Evolutionary conservation across 2,329 filamentous ascomycete species (phyloP).

Genomic region (Dactylonectria macrodidyma): DNA sequence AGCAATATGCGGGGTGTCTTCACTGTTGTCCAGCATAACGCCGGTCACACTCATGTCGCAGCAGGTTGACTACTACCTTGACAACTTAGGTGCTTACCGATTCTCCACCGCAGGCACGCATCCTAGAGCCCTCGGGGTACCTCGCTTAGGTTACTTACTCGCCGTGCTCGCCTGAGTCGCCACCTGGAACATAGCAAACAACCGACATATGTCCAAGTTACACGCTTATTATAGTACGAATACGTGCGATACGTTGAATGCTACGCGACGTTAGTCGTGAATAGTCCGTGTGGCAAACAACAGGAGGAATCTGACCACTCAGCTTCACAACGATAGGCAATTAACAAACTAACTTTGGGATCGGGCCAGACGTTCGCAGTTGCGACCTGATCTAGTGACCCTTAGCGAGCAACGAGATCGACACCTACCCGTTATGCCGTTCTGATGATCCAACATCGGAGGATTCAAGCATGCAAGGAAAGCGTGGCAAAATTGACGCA

Average conservation of each 20-base stretch:
- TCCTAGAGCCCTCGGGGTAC: background rate
- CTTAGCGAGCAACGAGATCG: conserved; percentile 17
- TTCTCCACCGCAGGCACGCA: background rate
- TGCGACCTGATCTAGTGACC: conserved; percentile 12
- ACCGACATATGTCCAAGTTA: too few relatives aligned
- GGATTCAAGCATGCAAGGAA: background rate
- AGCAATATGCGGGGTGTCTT: background rate
- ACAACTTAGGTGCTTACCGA: background rate
- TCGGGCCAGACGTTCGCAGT: conserved; percentile 12
- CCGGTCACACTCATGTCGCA: background rate
- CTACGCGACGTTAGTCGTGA: too few relatives aligned
- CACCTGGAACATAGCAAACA: too few relatives aligned
- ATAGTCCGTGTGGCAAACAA: background rate
- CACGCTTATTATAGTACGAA: too few relatives aligned
- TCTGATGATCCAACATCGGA: conserved; percentile 19
- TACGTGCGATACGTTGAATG: background rate
- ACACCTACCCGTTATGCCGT: conserved; percentile 17
- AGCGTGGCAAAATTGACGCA: conserved; percentile 4
- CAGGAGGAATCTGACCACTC: conserved; percentile 1
- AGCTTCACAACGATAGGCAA: background rate
- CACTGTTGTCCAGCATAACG: background rate
- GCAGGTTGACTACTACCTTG: background rate
- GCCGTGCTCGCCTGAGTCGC: too few relatives aligned
- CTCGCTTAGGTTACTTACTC: background rate
- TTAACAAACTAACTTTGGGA: conserved; percentile 2